phyloP scores from a whole-genome alignment of 2,329 filamentous ascomycete species.

The Biscogniauxia sp. region DNA sequence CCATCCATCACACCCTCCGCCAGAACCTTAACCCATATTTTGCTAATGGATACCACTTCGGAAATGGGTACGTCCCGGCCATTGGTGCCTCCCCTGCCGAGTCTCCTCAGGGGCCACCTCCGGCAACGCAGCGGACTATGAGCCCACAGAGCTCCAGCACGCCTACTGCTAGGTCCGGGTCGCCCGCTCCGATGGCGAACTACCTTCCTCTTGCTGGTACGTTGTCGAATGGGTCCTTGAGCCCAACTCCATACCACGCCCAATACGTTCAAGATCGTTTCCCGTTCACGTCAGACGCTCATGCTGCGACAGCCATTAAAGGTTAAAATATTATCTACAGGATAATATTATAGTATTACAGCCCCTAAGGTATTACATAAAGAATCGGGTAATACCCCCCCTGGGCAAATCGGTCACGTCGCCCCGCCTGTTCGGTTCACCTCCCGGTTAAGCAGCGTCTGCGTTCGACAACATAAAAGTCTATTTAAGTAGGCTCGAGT shows the following conservation, averaged over 20 bases:
- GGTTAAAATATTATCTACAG: slow-evolving; percentile 28
- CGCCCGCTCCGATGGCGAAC: slow-evolving; percentile 44
- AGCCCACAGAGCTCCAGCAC: slow-evolving; percentile 35
- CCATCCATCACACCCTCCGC: slow-evolving; percentile 44
- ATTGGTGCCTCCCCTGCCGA: slow-evolving; percentile 35
- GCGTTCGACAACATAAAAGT: background rate
- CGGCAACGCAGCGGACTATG: slow-evolving; percentile 26
- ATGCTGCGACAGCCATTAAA: slow-evolving; percentile 49
- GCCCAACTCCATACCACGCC: slow-evolving; percentile 28
- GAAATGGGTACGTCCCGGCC: slow-evolving; percentile 21
- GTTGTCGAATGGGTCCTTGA: slow-evolving; percentile 18
- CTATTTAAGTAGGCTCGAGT: slow-evolving; percentile 3
- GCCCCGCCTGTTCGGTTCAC: background rate
- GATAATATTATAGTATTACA: background rate
- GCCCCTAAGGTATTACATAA: background rate
- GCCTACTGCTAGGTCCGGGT: slow-evolving; percentile 38
- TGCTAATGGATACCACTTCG: slow-evolving; percentile 23
- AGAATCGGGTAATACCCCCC: background rate
- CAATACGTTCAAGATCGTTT: slow-evolving; percentile 47
- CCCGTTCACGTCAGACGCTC: slow-evolving; percentile 48
- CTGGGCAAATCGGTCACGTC: background rate
- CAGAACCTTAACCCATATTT: slow-evolving; percentile 38
- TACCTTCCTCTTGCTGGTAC: slow-evolving; percentile 47
- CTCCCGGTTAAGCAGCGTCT: background rate
- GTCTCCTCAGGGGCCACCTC: slow-evolving; percentile 30